Evolutionary conservation across 2,329 filamentous ascomycete species (phyloP).

Genomic region (Parascedosporium putredinis): DNA sequence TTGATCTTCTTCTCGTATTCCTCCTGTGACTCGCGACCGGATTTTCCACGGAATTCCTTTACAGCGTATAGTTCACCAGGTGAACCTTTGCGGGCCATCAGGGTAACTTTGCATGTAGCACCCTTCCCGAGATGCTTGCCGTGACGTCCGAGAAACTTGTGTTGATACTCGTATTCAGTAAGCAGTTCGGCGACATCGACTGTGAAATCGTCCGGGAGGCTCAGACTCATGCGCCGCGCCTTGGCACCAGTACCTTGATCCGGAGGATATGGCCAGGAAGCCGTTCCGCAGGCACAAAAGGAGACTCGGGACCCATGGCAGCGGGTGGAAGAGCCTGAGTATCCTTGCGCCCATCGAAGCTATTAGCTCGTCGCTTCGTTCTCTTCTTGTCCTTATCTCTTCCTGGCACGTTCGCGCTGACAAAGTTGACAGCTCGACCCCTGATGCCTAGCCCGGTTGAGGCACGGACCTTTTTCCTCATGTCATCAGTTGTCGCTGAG

Average conservation of each 20-base stretch:
- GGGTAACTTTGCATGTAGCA: slow-evolving; percentile 69
- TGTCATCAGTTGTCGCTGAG: slow-evolving; percentile 29
- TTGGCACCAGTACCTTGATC: slow-evolving; percentile 66
- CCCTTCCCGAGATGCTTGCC: slow-evolving; percentile 73
- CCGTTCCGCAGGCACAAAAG: slow-evolving; percentile 27
- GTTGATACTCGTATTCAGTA: slow-evolving; percentile 59
- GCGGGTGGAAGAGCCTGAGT: not conserved
- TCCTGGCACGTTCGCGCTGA: slow-evolving; percentile 17
- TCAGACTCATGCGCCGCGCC: slow-evolving; percentile 65
- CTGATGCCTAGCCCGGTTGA: slow-evolving; percentile 40
- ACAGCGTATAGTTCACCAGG: slow-evolving; percentile 64
- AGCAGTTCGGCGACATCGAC: slow-evolving; percentile 61
- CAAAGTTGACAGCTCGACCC: slow-evolving; percentile 37
- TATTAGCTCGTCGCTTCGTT: slow-evolving; percentile 31
- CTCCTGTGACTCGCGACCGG: slow-evolving; percentile 54
- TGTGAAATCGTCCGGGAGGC: slow-evolving; percentile 62
- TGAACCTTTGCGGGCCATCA: slow-evolving; percentile 64
- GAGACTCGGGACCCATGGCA: slow-evolving; percentile 3
- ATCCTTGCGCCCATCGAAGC: slow-evolving; percentile 31
- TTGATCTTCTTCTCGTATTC: slow-evolving; percentile 87
- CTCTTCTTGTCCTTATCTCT: slow-evolving; percentile 11
- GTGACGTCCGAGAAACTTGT: slow-evolving; percentile 60
- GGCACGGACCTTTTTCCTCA: slow-evolving; percentile 39
- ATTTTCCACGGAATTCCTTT: slow-evolving; percentile 75
- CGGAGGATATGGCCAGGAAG: slow-evolving; percentile 52